Evolutionary conservation across 2,329 filamentous ascomycete genomes (phyloP).

Genomic region (Xylaria arbuscula): DNA sequence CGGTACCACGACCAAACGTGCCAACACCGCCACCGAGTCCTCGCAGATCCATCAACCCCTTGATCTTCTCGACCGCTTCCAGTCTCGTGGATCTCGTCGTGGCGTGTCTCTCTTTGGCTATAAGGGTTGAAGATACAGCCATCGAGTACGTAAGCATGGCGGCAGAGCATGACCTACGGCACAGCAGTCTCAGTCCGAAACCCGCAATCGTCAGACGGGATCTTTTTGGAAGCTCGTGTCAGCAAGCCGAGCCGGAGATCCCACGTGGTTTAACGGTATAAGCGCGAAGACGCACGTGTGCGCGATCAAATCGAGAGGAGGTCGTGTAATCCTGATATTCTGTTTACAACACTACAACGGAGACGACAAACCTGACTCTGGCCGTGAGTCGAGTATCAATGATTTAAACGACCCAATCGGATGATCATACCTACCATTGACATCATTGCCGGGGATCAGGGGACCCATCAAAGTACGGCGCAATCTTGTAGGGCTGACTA

Average conservation of each 20-base stretch:
- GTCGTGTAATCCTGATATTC: background rate
- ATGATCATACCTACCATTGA: slow-evolving; percentile 7
- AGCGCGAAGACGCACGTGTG: background rate
- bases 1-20: slow-evolving; percentile 45
- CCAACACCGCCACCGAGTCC: slow-evolving; percentile 48
- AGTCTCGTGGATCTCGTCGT: slow-evolving; percentile 1
- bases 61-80: slow-evolving; percentile 5
- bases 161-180: background rate
- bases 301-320: background rate
- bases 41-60: slow-evolving; percentile 30
- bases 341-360: background rate
- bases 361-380: background rate
- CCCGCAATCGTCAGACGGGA: background rate
- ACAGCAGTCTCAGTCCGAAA: background rate
- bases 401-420: slow-evolving; percentile 19
- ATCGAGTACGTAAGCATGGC: slow-evolving; percentile 1
- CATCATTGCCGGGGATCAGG: slow-evolving; percentile 16
- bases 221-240: background rate
- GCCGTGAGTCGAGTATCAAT: too few species aligned
- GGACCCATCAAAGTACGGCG: slow-evolving; percentile 6
- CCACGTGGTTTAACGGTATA: background rate
- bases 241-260: background rate
- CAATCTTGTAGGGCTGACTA: slow-evolving; percentile 26
- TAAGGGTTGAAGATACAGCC: background rate
- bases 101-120: slow-evolving; percentile 6